Evolutionary conservation across 768 basidiomycete genomes (phyloP).

Genomic region (Ramaria rubella): DNA sequence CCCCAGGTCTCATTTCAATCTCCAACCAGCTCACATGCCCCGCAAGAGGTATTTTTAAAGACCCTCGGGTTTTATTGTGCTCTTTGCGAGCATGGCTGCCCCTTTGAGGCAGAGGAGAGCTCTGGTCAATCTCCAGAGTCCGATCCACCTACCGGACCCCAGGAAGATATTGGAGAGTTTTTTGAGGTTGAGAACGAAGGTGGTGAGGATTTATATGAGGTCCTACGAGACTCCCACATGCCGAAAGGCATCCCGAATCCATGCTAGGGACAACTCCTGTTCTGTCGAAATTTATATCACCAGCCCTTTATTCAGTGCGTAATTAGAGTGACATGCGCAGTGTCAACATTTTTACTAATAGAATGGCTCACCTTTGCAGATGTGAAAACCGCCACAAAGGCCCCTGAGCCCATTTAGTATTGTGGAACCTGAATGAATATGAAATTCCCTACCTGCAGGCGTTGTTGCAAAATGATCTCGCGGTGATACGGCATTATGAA

Average conservation of each 20-base stretch:
- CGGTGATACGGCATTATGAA: conserved; percentile 5
- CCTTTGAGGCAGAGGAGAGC: too few species aligned
- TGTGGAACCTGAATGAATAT: conserved; percentile 20
- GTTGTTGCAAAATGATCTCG: conserved; percentile 11
- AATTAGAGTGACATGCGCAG: too few species aligned
- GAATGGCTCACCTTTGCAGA: conserved; percentile 1
- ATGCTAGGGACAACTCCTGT: background rate
- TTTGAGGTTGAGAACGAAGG: background rate
- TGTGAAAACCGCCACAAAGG: conserved; percentile 4
- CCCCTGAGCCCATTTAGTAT: conserved; percentile 16
- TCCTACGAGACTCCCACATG: background rate
- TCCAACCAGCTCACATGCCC: background rate
- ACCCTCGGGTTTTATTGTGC: conserved; percentile 20
- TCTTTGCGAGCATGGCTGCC: conserved; percentile 17
- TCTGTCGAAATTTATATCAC: conserved; percentile 11
- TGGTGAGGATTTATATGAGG: conserved; percentile 3
- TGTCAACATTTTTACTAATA: background rate
- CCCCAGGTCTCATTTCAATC: background rate
- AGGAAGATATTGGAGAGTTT: background rate
- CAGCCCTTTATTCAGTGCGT: conserved; percentile 16
- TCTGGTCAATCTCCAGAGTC: too few species aligned
- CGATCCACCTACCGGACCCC: background rate
- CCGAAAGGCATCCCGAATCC: background rate
- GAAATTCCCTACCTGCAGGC: conserved; percentile 19
- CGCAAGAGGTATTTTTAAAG: conserved; percentile 16